phyloP scores from a whole-genome alignment of 257 asterid species.

The Solanum habrochaites region DNA sequence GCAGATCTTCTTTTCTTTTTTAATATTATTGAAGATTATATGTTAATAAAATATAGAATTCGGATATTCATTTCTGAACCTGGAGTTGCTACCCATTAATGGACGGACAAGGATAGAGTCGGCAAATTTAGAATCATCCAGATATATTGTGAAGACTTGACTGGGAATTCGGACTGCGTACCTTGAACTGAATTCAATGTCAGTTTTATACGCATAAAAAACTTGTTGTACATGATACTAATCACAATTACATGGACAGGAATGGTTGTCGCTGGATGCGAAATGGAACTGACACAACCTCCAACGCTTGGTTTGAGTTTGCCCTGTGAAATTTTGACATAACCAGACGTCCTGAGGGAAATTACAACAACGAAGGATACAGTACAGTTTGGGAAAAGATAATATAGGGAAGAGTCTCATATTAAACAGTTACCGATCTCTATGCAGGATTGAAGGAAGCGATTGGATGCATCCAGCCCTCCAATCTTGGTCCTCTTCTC shows the following conservation, averaged over 20 bases:
- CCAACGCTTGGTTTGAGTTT: slow-evolving; percentile 48
- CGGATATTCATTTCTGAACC: not conserved
- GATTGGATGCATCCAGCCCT: not conserved
- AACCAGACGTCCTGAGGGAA: not conserved
- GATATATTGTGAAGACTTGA: not conserved
- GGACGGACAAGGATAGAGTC: not conserved
- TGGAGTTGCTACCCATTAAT: not conserved
- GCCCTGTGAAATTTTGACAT: slow-evolving; percentile 52
- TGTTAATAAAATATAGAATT: not conserved
- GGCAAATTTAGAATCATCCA: not conserved
- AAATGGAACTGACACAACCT: slow-evolving; percentile 70
- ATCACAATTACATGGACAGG: slow-evolving; percentile 15
- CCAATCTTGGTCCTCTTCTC: not conserved
- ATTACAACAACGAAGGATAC: slow-evolving; percentile 26
- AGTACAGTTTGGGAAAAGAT: slow-evolving; percentile 32
- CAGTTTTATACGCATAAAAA: not conserved
- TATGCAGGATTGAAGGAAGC: not conserved
- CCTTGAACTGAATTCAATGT: not conserved
- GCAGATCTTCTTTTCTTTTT: not conserved
- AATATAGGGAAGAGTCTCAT: not conserved
- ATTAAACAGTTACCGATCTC: not conserved
- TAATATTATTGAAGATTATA: not conserved
- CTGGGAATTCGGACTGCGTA: not conserved
- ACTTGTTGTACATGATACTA: not conserved
- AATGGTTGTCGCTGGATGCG: slow-evolving; percentile 72